A percentile compares a stretch with the other conserved stretches of the same genome.
Conservation (phyloP, 108 stramenopile genomes). For the Skeletonema grethae region DNA sequence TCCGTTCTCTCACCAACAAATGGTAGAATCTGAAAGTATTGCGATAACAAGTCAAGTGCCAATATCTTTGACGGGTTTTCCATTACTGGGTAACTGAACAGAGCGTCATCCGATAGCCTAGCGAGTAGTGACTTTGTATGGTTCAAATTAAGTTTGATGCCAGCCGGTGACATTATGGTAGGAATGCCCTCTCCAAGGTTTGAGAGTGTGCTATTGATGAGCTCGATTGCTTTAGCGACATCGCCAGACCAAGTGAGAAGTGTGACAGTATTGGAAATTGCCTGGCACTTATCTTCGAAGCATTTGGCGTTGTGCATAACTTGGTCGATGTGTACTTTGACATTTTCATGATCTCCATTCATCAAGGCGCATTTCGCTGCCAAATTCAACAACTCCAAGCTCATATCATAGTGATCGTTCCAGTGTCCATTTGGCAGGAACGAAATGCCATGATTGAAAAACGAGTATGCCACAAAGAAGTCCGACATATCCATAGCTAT, state of each 20-base stretch:
- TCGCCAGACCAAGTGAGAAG: not conserved
- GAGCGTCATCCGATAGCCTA: too few species aligned
- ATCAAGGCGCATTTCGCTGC: constrained; percentile 11
- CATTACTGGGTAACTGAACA: too few species aligned
- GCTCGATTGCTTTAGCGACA: too few species aligned
- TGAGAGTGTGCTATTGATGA: too few species aligned
- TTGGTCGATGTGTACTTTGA: constrained; percentile 8
- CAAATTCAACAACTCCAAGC: constrained; percentile 20
- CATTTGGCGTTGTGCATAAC: constrained; percentile 8
- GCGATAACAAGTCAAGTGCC: constrained; percentile 18
- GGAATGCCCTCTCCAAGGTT: too few species aligned
- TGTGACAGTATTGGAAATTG: not conserved
- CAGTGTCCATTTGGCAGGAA: constrained; percentile 16
- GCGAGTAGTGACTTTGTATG: too few species aligned
- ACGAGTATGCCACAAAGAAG: constrained; percentile 11
- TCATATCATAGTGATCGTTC: constrained; percentile 24
- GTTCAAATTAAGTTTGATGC: too few species aligned
- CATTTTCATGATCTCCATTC: not conserved
- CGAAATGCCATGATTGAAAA: constrained; percentile 13
- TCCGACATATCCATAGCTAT: constrained; percentile 21
- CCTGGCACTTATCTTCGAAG: constrained; percentile 21
- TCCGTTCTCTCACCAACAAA: not conserved
- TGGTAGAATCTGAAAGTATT: not conserved
- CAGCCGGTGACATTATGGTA: too few species aligned
- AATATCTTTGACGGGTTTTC: not conserved